These are phyloP conservation scores for Lactarius hatsudake DNA, from an alignment of 768 basidiomycete genomes.

Conservation along the genomic window DNA sequence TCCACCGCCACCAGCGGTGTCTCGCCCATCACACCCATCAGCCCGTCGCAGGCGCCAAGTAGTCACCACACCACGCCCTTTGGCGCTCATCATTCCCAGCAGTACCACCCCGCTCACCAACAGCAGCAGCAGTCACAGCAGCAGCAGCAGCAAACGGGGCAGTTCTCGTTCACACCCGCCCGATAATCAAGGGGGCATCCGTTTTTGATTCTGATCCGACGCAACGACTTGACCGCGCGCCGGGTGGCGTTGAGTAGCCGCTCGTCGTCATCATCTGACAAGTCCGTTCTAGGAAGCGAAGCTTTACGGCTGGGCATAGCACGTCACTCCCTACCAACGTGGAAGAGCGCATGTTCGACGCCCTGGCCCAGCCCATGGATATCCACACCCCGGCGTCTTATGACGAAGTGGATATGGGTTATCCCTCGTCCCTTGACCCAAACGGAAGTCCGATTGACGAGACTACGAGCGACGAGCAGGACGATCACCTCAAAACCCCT, in stretches of 20 bases:
- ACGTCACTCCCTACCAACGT: conserved; percentile 38
- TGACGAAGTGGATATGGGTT: conserved; percentile 58
- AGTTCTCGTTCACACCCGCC: conserved; percentile 53
- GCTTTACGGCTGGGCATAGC: conserved; percentile 45
- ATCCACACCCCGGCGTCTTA: conserved; percentile 39
- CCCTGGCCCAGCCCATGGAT: conserved; percentile 36
- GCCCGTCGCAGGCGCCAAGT: conserved; percentile 46
- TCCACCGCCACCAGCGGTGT: conserved; percentile 37
- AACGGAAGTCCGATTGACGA: conserved; percentile 46
- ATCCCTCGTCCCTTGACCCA: conserved; percentile 44
- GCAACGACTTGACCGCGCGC: conserved; percentile 33
- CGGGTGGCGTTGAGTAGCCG: conserved; percentile 41
- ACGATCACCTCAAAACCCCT: conserved; percentile 37
- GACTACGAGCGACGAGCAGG: conserved; percentile 37
- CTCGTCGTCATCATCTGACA: conserved; percentile 49
- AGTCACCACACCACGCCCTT: conserved; percentile 40
- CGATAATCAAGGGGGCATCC: conserved; percentile 32
- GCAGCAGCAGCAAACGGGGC: conserved; percentile 36
- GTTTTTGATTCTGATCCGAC: conserved; percentile 34
- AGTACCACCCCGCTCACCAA: conserved; percentile 33
- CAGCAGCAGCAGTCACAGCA: conserved; percentile 33
- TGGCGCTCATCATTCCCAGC: conserved; percentile 42
- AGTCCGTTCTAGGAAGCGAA: conserved; percentile 64
- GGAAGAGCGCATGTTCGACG: conserved; percentile 36
- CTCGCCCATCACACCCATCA: conserved; percentile 56